Evolutionary conservation across 768 basidiomycete species (phyloP).

Genomic region (Tremella mesenterica): DNA sequence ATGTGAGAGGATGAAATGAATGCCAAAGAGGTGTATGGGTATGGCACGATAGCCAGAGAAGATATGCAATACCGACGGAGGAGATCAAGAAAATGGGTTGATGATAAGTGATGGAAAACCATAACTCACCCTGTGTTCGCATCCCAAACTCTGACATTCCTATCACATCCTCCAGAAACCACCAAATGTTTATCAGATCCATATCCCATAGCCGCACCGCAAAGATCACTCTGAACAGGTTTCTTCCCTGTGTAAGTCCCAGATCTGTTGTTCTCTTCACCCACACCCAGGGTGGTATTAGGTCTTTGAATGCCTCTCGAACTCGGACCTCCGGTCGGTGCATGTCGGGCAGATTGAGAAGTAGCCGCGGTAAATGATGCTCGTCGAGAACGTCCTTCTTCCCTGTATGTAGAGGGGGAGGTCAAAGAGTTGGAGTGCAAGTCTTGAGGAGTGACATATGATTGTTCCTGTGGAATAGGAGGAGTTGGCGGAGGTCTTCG

Average conservation of each 20-base stretch:
- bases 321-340: constrained; percentile 4
- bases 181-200: constrained; percentile 79
- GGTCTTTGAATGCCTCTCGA: too few species aligned
- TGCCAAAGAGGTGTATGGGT: neutral
- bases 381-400: constrained; percentile 21
- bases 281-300: too few species aligned
- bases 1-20: too few species aligned
- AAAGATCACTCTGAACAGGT: constrained; percentile 50
- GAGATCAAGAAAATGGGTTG: neutral
- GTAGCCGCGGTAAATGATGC: constrained; percentile 14
- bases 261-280: too few species aligned
- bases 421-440: neutral
- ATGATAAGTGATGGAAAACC: neutral
- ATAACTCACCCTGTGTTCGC: constrained; percentile 63
- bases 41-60: neutral
- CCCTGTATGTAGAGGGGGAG: constrained; percentile 13
- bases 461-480: neutral
- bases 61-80: too few species aligned
- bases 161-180: constrained; percentile 88
- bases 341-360: constrained; percentile 3
- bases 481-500: neutral
- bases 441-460: neutral
- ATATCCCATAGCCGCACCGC: constrained; percentile 62
- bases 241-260: too few species aligned
- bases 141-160: constrained; percentile 87